phyloP scores from a whole-genome alignment of 352 stramenopile genomes.

The Phytophthora crassamura region DNA sequence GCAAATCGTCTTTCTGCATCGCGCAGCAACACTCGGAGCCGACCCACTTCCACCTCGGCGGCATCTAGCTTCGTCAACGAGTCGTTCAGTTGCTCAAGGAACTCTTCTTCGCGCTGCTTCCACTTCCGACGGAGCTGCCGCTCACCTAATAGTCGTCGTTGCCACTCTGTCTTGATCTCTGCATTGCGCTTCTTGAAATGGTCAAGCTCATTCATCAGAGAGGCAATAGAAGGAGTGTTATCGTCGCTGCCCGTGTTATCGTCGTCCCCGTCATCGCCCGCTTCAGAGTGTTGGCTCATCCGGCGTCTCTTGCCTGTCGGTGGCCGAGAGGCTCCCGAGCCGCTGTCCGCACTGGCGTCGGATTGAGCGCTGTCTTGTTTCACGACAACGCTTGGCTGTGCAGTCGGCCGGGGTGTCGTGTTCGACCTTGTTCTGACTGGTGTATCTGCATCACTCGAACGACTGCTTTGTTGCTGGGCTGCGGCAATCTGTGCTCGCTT shows the following conservation, averaged over 20 bases:
- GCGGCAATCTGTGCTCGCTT: conserved; percentile 21
- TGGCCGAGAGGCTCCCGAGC: conserved; percentile 5
- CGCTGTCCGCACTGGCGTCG: conserved; percentile 10
- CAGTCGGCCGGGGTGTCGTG: conserved; percentile 17
- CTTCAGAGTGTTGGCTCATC: conserved; percentile 20
- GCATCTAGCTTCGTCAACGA: conserved; percentile 58
- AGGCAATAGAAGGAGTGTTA: conserved; percentile 31
- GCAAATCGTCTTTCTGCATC: conserved; percentile 75
- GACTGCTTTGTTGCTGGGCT: conserved; percentile 11
- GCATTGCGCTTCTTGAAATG: conserved; percentile 84
- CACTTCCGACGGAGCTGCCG: conserved; percentile 80
- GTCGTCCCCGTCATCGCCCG: conserved; percentile 37
- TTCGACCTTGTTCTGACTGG: conserved; percentile 14
- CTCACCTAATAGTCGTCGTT: conserved; percentile 78
- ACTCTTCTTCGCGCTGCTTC: conserved; percentile 81
- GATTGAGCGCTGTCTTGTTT: conserved; percentile 14
- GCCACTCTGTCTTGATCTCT: conserved; percentile 82
- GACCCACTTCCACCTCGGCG: conserved; percentile 50
- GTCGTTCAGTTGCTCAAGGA: conserved; percentile 71
- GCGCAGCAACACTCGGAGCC: conserved; percentile 55
- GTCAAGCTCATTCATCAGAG: conserved; percentile 59
- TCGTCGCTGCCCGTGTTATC: conserved; percentile 38
- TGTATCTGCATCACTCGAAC: conserved; percentile 13
- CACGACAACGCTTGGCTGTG: conserved; percentile 10
- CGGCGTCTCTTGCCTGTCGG: conserved; percentile 17